Evolutionary conservation across 495 filamentous ascomycete genomes (phyloP).

Genomic region (Chaetomidium leptoderma): DNA sequence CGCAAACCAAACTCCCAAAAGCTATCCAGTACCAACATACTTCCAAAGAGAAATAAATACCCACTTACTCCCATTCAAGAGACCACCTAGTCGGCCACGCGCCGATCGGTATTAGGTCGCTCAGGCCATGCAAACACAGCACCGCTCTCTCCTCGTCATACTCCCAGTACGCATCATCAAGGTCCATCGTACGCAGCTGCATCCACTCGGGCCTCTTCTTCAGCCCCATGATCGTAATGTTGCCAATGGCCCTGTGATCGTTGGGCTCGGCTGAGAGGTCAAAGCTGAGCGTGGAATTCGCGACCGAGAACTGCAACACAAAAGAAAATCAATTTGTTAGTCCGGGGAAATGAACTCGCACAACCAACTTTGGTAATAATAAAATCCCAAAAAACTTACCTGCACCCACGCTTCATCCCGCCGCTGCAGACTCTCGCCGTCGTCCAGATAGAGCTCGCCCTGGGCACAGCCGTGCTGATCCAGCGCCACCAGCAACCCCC

Average conservation of each 20-base stretch:
- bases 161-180: constrained; percentile 40
- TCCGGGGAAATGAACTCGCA: too few species aligned
- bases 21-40: neutral
- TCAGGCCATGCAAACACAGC: constrained; percentile 17
- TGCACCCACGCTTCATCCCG: constrained; percentile 53
- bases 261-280: constrained; percentile 47
- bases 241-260: constrained; percentile 57
- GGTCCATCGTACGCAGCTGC: constrained; percentile 38
- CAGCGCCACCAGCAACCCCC: constrained; percentile 64
- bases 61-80: constrained; percentile 21
- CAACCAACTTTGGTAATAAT: too few species aligned
- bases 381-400: constrained; percentile 37
- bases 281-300: constrained; percentile 36
- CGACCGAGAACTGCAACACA: constrained; percentile 46
- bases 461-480: constrained; percentile 52
- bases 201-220: constrained; percentile 40
- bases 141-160: constrained; percentile 38
- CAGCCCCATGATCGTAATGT: constrained; percentile 66
- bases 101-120: constrained; percentile 18
- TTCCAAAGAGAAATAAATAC: neutral
- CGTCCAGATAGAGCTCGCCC: constrained; percentile 75
- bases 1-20: neutral
- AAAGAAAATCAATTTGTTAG: neutral
- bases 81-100: constrained; percentile 26
- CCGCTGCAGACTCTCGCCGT: constrained; percentile 68